Evolutionary conservation across 306 rosid species (phyloP), one percentile per base, ranked within the genome.

Genomic region (Senna tora): DNA sequence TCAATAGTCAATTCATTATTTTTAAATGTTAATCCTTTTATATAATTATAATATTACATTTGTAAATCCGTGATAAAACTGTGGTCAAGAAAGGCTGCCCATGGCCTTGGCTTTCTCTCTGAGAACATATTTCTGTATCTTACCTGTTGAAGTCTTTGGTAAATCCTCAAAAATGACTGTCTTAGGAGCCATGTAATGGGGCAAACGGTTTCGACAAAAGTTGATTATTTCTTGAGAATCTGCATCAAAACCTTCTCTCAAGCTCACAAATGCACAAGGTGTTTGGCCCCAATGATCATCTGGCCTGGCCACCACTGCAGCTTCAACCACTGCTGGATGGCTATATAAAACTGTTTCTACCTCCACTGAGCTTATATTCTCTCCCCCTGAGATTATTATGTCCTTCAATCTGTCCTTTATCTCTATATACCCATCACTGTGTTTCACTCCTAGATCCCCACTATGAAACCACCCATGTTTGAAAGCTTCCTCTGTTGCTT

Each of bases 241-340:
- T 16, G 52, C 81, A 41, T 79, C 66, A 76, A 61, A 60, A 11
- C 96, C 92, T 0, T 84, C 86, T 75, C 86, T 93, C 62, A 89
- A 51, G 61, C 73, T 83, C 69, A 90, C 79, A 80, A 90, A 90
- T n/a, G 97, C 97, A 74, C 97, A 93, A 39, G 94, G 92, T 2
- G 97, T 85, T 75, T 91, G 91, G 33, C 96, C 97, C 97, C 97
- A 89, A 10, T 87, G 96, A 17, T 87, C 67, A 73, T 89, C 98
- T 0, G 96, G 98, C 17, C 92, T 47, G 0, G 83, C 93, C 9
- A 90, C 94, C 49, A 90, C 90, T 9, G 97, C 97, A 3, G 92
- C 96, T 82, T 93, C 97, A 32, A 89, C 75, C 58, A 93, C 80
- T 7, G 96, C 85, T 14, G 90, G 88, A 83, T 93, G 97, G 65